These are phyloP conservation scores for Trypanosomatidae sp. DNA, from an alignment of 208 protist species.

Conservation along the genomic window DNA sequence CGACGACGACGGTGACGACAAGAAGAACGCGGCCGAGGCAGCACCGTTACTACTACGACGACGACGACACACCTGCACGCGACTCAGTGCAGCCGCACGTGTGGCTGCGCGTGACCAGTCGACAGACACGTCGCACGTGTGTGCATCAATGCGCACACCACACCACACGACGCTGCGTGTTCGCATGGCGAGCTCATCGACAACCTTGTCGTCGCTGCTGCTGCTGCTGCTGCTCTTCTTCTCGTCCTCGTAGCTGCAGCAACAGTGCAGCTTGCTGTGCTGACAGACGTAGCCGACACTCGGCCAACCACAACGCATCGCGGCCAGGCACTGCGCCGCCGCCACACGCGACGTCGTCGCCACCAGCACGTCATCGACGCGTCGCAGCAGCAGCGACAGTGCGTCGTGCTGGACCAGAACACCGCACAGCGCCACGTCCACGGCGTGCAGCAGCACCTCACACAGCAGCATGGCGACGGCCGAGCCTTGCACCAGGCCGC, in stretches of 20 bases:
- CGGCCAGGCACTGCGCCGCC: slow-evolving; percentile 19
- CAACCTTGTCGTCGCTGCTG: too few relatives aligned
- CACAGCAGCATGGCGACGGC: slow-evolving; percentile 69
- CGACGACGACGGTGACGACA: too few relatives aligned
- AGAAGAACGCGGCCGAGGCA: too few relatives aligned
- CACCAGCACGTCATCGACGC: slow-evolving; percentile 68
- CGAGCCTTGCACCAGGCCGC: slow-evolving; percentile 60
- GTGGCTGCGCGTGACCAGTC: slow-evolving; percentile 41
- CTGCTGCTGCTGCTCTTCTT: too few relatives aligned
- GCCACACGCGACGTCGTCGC: slow-evolving; percentile 35
- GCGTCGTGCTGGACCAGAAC: slow-evolving; percentile 20
- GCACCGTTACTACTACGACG: slow-evolving; percentile 5
- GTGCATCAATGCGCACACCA: slow-evolving; percentile 27
- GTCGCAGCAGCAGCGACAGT: slow-evolving; percentile 37
- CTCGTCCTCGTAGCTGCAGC: neutral
- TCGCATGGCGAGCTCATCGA: too few relatives aligned
- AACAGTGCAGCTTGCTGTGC: slow-evolving; percentile 10
- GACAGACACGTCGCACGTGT: slow-evolving; percentile 29
- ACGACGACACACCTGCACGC: slow-evolving; percentile 4
- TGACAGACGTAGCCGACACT: slow-evolving; percentile 37
- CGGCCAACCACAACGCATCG: slow-evolving; percentile 28
- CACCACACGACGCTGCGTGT: slow-evolving; percentile 37
- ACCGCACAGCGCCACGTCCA: slow-evolving; percentile 11
- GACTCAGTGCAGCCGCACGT: slow-evolving; percentile 5
- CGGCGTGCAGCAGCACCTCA: slow-evolving; percentile 26